Base-by-base conservation (phyloP, 805 yeast species). In the Sugiyamaella boreocaroliniensis region DNA sequence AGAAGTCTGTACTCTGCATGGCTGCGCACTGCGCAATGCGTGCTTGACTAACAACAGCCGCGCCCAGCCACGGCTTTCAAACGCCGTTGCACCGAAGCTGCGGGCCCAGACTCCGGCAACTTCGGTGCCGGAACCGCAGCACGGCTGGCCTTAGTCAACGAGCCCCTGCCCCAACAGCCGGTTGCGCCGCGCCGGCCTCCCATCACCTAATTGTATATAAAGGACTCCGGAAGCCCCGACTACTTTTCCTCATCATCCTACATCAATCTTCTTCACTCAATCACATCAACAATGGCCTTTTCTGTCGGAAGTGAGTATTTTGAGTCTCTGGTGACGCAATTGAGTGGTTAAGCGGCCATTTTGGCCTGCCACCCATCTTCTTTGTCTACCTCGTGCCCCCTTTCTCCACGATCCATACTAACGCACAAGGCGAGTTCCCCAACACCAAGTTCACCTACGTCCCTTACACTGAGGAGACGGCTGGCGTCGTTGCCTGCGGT, bases 401-500 rank as follows among this genome's bases (percentile, higher is more conserved):
- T 6, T 3, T 22, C 26, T 6, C 26, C 26, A 22, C 26, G 6
- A 22, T 22, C 3, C 3, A 22, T 22, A 22, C 29, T 26, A 34
- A 16, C 18, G 4, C 37, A 4, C 26, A 22, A 29, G 40, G 40
- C 32, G 20, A 54, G 34, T 54, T 32, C 37, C 37, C 37, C 37
- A 10, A 10, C 37, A 32, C 37, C 47, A 55, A 55, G 54, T 64
- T 64, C 51, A 44, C 56, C 47, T 64, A 64, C 55, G 51, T 64
- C 32, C 65, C 68, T 26, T 57, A 52, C 55, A 49, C 12, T 12
- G n/a, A 18, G 19, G 47, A 45, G 40, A 45, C 48, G 6, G 41
- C 41, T 15, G 64, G 54, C 45, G 64, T 65, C 47, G 59, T 57
- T 18, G 64, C 65, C 16, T 72, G 76, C 53, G 76, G 76, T 26